These are phyloP conservation scores for barley (Hordeum vulgare) DNA, from an alignment of 176 grass and related monocot species.

Conservation along the genomic window MorexV3_pseudomolecules_assembly NC_058519.1:609926597-609927096, in stretches of 20 bases:
- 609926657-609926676: neutral
- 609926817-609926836: neutral
- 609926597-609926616: conserved; percentile 76
- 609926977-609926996: neutral
- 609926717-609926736: neutral
- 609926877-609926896: neutral
- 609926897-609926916: too few relatives aligned
- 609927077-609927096: too few relatives aligned
- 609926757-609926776: neutral
- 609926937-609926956: too few relatives aligned
- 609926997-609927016: neutral
- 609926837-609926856: neutral
- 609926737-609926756: neutral
- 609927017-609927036: neutral
- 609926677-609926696: neutral
- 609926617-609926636: conserved; percentile 68
- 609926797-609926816: neutral
- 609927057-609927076: too few relatives aligned
- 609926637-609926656: conserved; percentile 68
- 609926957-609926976: neutral
- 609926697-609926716: neutral
- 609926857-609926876: neutral
- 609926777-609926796: neutral
- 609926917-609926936: too few relatives aligned
- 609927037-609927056: neutral